Percentiles rank a stretch among this genome's conserved stretches.
Evolutionary conservation across 140 eudicot species (phyloP).

Genomic region (Stevia rebaudiana): DNA sequence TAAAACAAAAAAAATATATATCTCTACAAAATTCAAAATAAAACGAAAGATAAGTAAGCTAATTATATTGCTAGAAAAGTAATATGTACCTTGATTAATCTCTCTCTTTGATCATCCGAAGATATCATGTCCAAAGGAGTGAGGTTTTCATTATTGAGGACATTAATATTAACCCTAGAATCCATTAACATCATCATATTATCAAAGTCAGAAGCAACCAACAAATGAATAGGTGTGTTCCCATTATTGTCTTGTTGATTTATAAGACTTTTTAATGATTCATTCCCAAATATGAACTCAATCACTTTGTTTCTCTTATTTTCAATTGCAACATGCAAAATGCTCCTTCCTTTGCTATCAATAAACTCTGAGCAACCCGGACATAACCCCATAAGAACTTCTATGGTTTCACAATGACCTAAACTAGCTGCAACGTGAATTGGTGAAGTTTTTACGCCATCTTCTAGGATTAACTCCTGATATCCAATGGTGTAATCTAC

Average conservation of each 20-base stretch:
- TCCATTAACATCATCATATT: neutral
- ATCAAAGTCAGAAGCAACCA: constrained; percentile 10
- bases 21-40: no score
- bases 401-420: constrained; percentile 18
- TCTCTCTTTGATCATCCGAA: neutral
- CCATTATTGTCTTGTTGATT: constrained; percentile 24
- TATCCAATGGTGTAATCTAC: constrained; percentile 2
- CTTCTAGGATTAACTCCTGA: neutral
- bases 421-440: constrained; percentile 25
- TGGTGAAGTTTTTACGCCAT: neutral
- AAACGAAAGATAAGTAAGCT: neutral
- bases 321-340: constrained; percentile 26
- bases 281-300: constrained; percentile 4
- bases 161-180: neutral
- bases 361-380: constrained; percentile 11
- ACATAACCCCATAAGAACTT: constrained; percentile 2
- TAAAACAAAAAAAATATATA: no score
- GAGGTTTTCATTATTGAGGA: neutral
- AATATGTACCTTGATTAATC: constrained; percentile 7
- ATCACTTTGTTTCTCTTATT: neutral
- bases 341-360: constrained; percentile 19
- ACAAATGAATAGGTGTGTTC: constrained; percentile 21
- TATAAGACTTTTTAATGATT: constrained; percentile 13
- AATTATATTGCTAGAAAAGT: no score
- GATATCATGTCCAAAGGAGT: constrained; percentile 1